These are phyloP conservation scores for Rhizoctonia solani DNA, from an alignment of 1,284 basidiomycete genomes.

Conservation along the genomic window DNA sequence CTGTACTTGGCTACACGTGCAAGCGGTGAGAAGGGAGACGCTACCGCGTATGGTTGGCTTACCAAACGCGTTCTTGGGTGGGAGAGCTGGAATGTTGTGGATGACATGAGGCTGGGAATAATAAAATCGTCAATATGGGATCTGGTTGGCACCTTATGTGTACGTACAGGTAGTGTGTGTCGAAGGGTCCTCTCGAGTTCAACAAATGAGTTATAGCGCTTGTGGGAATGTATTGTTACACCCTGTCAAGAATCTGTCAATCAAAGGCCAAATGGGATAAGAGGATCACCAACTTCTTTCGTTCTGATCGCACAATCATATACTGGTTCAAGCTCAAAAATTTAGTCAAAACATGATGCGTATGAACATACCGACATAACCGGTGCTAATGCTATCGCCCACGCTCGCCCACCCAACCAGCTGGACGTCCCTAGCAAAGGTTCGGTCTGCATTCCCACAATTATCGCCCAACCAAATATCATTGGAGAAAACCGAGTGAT, in stretches of 20 bases:
- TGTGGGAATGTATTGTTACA: constrained; percentile 66
- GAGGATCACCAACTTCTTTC: constrained; percentile 23
- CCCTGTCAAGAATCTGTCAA: constrained; percentile 47
- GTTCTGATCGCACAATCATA: constrained; percentile 36
- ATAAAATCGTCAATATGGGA: not conserved
- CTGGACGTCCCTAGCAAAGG: constrained; percentile 34
- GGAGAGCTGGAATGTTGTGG: constrained; percentile 61
- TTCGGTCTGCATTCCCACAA: constrained; percentile 32
- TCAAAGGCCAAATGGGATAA: not conserved
- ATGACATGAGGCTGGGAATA: constrained; percentile 51
- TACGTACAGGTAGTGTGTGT: constrained; percentile 58
- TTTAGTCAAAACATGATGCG: not conserved
- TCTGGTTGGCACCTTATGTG: not conserved
- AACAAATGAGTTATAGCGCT: constrained; percentile 71
- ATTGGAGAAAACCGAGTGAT: constrained; percentile 33
- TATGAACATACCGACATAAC: constrained; percentile 34
- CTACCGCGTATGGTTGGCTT: constrained; percentile 43
- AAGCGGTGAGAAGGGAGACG: not conserved
- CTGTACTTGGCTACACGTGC: constrained; percentile 52
- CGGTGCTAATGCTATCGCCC: constrained; percentile 34
- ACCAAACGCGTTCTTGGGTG: constrained; percentile 69
- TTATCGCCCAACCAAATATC: constrained; percentile 37
- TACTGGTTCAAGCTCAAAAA: constrained; percentile 16
- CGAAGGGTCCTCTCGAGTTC: constrained; percentile 58
- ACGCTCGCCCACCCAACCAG: constrained; percentile 35